Percentiles rank a stretch among this genome's conserved stretches.
phyloP scores from a whole-genome alignment of 2,329 filamentous ascomycete species.

The Thielaviopsis ethacetica region DNA sequence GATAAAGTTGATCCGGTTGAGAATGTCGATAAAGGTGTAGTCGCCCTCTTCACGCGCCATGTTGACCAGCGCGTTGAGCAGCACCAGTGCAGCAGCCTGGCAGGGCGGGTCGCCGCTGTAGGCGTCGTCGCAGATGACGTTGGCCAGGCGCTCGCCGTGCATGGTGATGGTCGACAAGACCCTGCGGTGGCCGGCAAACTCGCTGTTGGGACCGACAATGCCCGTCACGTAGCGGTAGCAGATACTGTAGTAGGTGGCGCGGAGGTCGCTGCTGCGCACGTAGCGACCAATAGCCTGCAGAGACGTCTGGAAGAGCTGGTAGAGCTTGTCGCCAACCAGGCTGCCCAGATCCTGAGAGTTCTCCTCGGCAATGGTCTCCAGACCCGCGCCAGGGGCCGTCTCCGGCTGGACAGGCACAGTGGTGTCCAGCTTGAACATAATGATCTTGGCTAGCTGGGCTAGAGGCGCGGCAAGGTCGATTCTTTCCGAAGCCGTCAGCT shows the following conservation, averaged over 20 bases:
- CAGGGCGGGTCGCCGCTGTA: slow-evolving; percentile 68
- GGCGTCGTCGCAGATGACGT: slow-evolving; percentile 83
- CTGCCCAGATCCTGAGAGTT: slow-evolving; percentile 37
- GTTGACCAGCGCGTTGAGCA: slow-evolving; percentile 64
- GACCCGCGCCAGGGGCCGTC: slow-evolving; percentile 23
- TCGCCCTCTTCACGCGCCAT: slow-evolving; percentile 58
- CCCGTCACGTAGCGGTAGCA: slow-evolving; percentile 72
- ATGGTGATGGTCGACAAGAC: slow-evolving; percentile 55
- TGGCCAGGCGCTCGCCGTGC: slow-evolving; percentile 63
- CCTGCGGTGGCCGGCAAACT: slow-evolving; percentile 32
- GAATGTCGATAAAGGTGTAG: slow-evolving; percentile 56
- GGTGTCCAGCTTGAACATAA: slow-evolving; percentile 53
- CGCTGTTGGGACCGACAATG: slow-evolving; percentile 34
- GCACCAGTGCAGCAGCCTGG: slow-evolving; percentile 68
- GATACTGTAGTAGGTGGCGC: slow-evolving; percentile 80
- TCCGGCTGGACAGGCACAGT: slow-evolving; percentile 3
- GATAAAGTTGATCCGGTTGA: slow-evolving; percentile 80
- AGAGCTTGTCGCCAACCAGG: slow-evolving; percentile 73
- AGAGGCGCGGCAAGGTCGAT: slow-evolving; percentile 57
- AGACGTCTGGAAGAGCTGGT: slow-evolving; percentile 79
- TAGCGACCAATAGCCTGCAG: slow-evolving; percentile 64
- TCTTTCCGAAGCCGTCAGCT: slow-evolving; percentile 55
- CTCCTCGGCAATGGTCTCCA: not conserved
- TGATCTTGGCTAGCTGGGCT: slow-evolving; percentile 55
- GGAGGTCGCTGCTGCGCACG: slow-evolving; percentile 51